Evolutionary conservation across 2,329 filamentous ascomycete species (phyloP).

Genomic region (Penicillium italicum): DNA sequence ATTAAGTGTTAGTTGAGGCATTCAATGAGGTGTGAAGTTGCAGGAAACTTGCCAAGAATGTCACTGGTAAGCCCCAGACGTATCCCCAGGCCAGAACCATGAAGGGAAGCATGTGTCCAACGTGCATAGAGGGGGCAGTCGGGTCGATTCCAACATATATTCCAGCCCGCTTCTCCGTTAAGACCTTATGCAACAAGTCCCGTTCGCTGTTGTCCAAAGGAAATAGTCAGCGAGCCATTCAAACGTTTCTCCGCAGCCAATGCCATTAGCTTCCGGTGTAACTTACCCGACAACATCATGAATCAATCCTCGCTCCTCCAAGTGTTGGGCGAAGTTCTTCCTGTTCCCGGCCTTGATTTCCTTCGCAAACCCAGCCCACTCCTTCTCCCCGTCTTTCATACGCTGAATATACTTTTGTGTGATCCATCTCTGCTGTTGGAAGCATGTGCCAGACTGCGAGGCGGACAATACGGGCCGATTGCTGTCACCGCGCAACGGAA

Average conservation of each 20-base stretch:
- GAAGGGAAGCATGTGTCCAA: constrained; percentile 51
- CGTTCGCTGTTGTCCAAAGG: constrained; percentile 33
- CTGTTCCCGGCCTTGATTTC: constrained; percentile 44
- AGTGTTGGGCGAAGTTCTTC: constrained; percentile 42
- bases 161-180: constrained; percentile 46
- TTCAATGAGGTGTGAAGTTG: neutral
- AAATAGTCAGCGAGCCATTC: constrained; percentile 9
- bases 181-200: constrained; percentile 42
- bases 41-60: constrained; percentile 42
- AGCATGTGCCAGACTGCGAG: neutral
- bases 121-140: constrained; percentile 49
- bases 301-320: constrained; percentile 47
- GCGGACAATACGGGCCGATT: constrained; percentile 14
- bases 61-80: constrained; percentile 46
- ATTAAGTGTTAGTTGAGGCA: constrained; percentile 17
- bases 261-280: neutral
- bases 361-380: constrained; percentile 41
- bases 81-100: constrained; percentile 51
- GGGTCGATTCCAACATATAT: constrained; percentile 50
- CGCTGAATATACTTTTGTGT: constrained; percentile 36
- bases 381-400: constrained; percentile 38
- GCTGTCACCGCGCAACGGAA: constrained; percentile 9
- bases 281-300: constrained; percentile 48
- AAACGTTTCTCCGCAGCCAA: neutral
- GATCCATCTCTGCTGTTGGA: constrained; percentile 36